Conservation (phyloP, 768 basidiomycete species). For the Mycena sanguinolenta region DNA sequence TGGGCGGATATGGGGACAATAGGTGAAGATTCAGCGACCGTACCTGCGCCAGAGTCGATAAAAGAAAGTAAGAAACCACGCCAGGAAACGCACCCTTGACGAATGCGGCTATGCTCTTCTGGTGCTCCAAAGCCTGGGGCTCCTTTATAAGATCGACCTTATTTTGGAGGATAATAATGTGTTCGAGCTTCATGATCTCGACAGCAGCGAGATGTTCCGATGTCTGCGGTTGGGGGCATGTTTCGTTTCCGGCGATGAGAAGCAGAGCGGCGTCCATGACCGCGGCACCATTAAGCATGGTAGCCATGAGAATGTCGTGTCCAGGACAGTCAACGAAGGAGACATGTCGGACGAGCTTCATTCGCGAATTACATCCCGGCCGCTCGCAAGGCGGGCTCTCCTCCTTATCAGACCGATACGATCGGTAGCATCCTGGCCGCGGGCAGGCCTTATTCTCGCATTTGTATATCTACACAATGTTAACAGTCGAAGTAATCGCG, state of each 20-base stretch:
- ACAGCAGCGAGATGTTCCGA: conserved; percentile 98
- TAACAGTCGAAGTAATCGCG: conserved; percentile 32
- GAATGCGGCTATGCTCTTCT: conserved; percentile 95
- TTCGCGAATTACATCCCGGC: conserved; percentile 89
- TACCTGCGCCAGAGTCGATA: conserved; percentile 68
- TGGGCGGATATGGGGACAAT: conserved; percentile 99
- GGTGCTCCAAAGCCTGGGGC: conserved; percentile 92
- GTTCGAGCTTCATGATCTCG: conserved; percentile 98
- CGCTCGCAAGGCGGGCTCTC: conserved; percentile 94
- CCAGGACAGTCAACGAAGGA: conserved; percentile 99
- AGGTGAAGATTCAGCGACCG: conserved; percentile 96
- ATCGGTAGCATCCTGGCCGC: conserved; percentile 93
- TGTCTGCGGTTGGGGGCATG: conserved; percentile 98
- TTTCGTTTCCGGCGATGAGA: conserved; percentile 97
- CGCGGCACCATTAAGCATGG: conserved; percentile 99
- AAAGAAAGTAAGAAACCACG: not conserved
- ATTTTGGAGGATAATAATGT: conserved; percentile 98
- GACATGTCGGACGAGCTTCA: conserved; percentile 95
- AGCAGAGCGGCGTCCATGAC: conserved; percentile 99
- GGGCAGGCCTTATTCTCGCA: conserved; percentile 95
- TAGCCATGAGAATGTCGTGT: conserved; percentile 99
- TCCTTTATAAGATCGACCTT: conserved; percentile 99
- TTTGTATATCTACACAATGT: conserved; percentile 87
- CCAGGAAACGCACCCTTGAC: conserved; percentile 79
- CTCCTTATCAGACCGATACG: conserved; percentile 95